A percentile compares a stretch with the other conserved stretches of the same genome.
These are phyloP conservation scores for Sporormia fimetaria DNA, from an alignment of 495 filamentous ascomycete species.

Conservation along the genomic window DNA sequence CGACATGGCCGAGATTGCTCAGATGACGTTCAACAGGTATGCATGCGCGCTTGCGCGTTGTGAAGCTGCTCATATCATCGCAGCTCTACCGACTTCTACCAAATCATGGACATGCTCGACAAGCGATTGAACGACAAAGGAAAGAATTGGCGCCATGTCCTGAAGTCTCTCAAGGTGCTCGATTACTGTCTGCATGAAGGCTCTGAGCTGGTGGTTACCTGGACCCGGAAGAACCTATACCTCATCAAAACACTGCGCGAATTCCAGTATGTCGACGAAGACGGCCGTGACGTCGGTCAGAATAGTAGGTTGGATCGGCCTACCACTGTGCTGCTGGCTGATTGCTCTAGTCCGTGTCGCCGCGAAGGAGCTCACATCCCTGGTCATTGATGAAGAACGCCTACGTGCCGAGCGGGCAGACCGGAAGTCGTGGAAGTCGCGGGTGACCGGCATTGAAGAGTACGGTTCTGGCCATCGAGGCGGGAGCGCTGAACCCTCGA, in stretches of 20 bases:
- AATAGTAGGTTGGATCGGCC: constrained; percentile 52
- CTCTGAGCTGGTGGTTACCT: constrained; percentile 90
- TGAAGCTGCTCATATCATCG: constrained; percentile 6
- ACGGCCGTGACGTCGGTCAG: constrained; percentile 85
- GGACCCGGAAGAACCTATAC: constrained; percentile 95
- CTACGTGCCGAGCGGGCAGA: constrained; percentile 83
- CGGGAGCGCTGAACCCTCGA: constrained; percentile 32
- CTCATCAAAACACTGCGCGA: constrained; percentile 97
- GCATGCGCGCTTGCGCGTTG: not conserved
- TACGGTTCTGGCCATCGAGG: constrained; percentile 36
- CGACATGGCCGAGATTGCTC: constrained; percentile 97
- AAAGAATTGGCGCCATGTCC: constrained; percentile 98
- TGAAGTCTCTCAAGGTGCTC: constrained; percentile 94
- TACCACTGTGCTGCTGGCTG: constrained; percentile 5
- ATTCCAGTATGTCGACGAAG: constrained; percentile 92
- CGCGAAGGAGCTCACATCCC: constrained; percentile 89
- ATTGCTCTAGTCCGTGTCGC: constrained; percentile 68
- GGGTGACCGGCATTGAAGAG: constrained; percentile 87
- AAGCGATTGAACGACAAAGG: constrained; percentile 99
- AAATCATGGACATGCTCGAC: constrained; percentile 99
- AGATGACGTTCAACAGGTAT: constrained; percentile 91
- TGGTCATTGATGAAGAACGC: constrained; percentile 90
- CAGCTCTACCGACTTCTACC: constrained; percentile 94
- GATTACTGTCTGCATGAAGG: constrained; percentile 98
- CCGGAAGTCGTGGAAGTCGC: constrained; percentile 91